Conservation (phyloP, 139 green algal species). For the Medakamo hakoo region DNA sequence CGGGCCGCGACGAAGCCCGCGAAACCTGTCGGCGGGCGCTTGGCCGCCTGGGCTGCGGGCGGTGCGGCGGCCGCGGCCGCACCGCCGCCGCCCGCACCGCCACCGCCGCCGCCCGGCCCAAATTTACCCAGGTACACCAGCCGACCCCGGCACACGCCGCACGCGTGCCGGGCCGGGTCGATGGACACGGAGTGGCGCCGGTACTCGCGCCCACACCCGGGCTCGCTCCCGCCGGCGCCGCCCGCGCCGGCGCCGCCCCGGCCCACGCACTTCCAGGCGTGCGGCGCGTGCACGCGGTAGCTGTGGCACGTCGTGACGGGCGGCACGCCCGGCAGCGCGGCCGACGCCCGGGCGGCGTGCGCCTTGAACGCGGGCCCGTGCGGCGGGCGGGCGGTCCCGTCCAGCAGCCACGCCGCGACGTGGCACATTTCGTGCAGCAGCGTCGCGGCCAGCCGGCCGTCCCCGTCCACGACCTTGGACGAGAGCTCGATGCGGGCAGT, state of each 20-base stretch:
- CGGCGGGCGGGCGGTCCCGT: constrained; percentile 36
- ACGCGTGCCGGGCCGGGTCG: constrained; percentile 26
- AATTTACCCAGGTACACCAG: constrained; percentile 33
- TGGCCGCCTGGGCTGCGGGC: too few relatives aligned
- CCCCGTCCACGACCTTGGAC: constrained; percentile 39
- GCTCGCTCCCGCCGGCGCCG: neutral
- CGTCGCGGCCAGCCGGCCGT: constrained; percentile 28
- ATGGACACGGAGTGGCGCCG: constrained; percentile 43
- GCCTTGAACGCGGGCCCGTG: constrained; percentile 36
- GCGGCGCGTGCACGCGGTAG: constrained; percentile 25
- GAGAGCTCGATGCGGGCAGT: constrained; percentile 30
- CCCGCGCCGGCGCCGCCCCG: neutral
- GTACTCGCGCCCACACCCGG: constrained; percentile 23
- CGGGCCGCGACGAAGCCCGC: neutral
- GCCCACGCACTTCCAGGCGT: constrained; percentile 36
- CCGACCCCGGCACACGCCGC: constrained; percentile 20
- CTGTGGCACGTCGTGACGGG: constrained; percentile 38
- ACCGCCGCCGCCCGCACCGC: neutral
- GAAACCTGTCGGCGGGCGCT: neutral
- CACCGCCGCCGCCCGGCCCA: constrained; percentile 17
- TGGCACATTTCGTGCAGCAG: constrained; percentile 53
- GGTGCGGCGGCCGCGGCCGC: too few relatives aligned
- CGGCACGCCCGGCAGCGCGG: neutral
- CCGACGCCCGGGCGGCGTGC: constrained; percentile 22
- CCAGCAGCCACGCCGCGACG: constrained; percentile 36